A percentile compares a stretch with the other conserved stretches of the same genome.
Evolutionary conservation across 305 asterid genomes (phyloP).

Genomic region (Rubia peregrina): DNA sequence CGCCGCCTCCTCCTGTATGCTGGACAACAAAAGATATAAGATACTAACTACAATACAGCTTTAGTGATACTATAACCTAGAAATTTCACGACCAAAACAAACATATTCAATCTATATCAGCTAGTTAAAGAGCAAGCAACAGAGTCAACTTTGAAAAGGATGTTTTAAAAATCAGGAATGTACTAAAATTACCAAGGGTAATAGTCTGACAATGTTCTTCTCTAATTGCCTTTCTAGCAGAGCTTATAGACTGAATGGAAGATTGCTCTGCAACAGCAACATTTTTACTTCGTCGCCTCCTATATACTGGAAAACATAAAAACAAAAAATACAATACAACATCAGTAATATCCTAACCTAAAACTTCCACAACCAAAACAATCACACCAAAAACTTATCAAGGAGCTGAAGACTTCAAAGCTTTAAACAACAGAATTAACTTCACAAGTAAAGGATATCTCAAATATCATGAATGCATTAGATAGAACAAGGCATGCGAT

Average conservation of each 20-base stretch:
- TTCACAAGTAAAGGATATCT: not conserved
- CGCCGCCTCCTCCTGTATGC: conserved; percentile 19
- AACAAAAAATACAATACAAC: not conserved
- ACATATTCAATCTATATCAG: not conserved
- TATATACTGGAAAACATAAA: conserved; percentile 19
- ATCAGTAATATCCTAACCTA: not conserved
- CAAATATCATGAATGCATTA: not conserved
- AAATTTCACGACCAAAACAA: not conserved
- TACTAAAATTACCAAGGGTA: not conserved
- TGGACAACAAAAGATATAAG: conserved; percentile 13
- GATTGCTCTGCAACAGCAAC: conserved; percentile 4
- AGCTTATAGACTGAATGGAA: conserved; percentile 1
- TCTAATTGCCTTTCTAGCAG: not conserved
- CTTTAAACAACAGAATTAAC: not conserved
- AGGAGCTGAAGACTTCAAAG: too few relatives aligned
- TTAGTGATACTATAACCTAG: not conserved
- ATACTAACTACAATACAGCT: conserved; percentile 3
- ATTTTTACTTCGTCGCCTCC: conserved; percentile 17
- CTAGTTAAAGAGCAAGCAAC: not conserved
- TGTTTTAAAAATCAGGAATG: not conserved
- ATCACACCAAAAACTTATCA: not conserved
- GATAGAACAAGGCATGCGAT: not conserved
- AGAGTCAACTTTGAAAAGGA: not conserved
- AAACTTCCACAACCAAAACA: not conserved
- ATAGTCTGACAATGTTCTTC: not conserved